Conservation (phyloP, 345 rosid species). For the Eucalyptus virginea region DNA sequence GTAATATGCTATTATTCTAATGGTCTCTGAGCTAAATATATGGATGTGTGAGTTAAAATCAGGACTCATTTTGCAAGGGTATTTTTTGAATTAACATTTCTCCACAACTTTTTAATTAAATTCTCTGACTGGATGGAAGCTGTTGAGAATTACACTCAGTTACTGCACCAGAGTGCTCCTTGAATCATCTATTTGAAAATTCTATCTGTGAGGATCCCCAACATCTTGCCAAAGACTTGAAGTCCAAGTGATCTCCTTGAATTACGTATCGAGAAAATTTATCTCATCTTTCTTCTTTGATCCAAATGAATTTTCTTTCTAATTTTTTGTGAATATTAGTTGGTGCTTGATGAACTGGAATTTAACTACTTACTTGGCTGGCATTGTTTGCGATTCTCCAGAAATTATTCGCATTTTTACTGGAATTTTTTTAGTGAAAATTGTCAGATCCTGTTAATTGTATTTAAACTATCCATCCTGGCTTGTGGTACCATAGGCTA, state of each 20-base stretch:
- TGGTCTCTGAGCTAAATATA: background rate
- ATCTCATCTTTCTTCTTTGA: background rate
- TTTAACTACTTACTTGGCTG: background rate
- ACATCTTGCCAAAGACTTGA: background rate
- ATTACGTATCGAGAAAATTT: background rate
- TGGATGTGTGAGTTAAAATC: background rate
- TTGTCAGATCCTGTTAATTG: background rate
- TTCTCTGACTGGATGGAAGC: background rate
- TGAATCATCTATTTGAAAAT: background rate
- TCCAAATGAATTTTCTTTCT: background rate
- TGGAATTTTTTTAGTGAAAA: background rate
- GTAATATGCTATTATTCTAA: background rate
- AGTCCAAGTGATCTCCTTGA: background rate
- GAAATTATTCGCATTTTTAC: background rate
- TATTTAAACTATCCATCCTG: background rate
- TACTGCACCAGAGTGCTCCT: background rate
- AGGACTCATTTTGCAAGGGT: background rate
- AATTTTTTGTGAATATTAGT: background rate
- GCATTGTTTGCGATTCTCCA: background rate
- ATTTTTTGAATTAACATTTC: background rate
- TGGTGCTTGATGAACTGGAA: background rate
- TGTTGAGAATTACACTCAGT: background rate
- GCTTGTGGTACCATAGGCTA: constrained; percentile 45
- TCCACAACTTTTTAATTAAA: background rate
- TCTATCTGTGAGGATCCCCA: background rate